A percentile compares a stretch with the other conserved stretches of the same genome.
Conservation (phyloP, 441 rosid genomes). For the Pelargonium citronellum region DNA sequence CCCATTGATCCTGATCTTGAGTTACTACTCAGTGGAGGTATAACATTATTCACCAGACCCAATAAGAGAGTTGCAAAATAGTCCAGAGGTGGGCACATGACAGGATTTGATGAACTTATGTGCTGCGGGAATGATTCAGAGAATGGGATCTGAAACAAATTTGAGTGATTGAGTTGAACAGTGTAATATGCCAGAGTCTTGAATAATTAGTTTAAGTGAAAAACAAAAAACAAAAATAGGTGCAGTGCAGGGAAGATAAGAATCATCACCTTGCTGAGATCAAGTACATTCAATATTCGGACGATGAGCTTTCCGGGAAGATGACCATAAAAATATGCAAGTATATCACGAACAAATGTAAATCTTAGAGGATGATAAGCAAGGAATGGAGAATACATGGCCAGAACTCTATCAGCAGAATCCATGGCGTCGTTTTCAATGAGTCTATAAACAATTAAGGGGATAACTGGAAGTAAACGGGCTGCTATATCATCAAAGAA, state of each 20-base stretch:
- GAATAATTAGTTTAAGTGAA: background rate
- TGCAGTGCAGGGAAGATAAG: constrained; percentile 9
- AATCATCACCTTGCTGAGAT: constrained; percentile 66
- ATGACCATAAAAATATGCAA: constrained; percentile 89
- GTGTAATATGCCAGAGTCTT: background rate
- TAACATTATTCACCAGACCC: constrained; percentile 85
- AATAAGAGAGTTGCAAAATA: constrained; percentile 81
- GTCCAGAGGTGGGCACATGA: constrained; percentile 78
- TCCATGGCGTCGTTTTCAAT: constrained; percentile 85
- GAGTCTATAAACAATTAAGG: constrained; percentile 79
- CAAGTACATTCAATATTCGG: constrained; percentile 70
- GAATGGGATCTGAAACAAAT: constrained; percentile 68
- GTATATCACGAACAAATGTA: constrained; percentile 91
- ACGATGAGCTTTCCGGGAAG: constrained; percentile 74
- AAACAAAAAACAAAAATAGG: constrained; percentile 1
- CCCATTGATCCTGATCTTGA: constrained; percentile 57
- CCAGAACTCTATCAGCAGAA: constrained; percentile 63
- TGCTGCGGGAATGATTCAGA: constrained; percentile 91
- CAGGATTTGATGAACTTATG: constrained; percentile 56
- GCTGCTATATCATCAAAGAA: constrained; percentile 92
- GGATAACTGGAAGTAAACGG: constrained; percentile 88
- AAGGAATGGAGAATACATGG: constrained; percentile 50
- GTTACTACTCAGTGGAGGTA: constrained; percentile 75
- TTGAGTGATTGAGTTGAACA: constrained; percentile 1
- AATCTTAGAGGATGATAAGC: constrained; percentile 82